Base-by-base conservation (phyloP, 139 green algal genomes). In the Ostreobium quekettii region DNA sequence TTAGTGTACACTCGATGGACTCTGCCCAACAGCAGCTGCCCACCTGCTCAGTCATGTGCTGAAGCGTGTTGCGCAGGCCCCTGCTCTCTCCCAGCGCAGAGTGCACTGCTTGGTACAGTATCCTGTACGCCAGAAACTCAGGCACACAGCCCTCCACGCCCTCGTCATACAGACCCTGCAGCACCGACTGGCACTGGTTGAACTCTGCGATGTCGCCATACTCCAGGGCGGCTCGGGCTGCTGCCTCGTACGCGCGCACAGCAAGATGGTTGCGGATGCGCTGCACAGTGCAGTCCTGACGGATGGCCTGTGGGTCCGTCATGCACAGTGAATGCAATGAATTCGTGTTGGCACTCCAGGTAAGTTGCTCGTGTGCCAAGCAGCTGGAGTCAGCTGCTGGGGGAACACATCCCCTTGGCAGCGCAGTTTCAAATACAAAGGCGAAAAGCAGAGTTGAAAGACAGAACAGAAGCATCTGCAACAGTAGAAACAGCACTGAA, bases 121-220 rank as follows among this genome's bases (percentile, higher is more conserved):
- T 66, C 62, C 80, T 71, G 66, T 85, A 88, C 3, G 80, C 80
- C 60, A 85, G 33, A 64, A 89, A 89, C 70, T 90, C 84, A 19
- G 57, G 36, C 19, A 32, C 24, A 57, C 76, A 76, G 1, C 77
- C 79, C 15, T 68, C 47, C 30, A 80, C 36, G 11, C 74, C 73
- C 26, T 85, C 74, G 37, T 71, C 70, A 77, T 87, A 85, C 64
- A 90, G 64, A 36, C 72, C 61, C 29, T 70, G 71, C 35, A 96
- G 82, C 76, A 91, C 84, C 24, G 77, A 79, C 76, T 96, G 90
- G 78, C 90, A 96, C 80, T 95, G 87, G 71, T 93, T 96, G 82
- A 87, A 96, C 66, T 96, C 89, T 0, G 82, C 83, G 4, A 83
- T 49, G 64, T 96, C 90, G 26, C 86, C 87, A 66, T 96, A 93